Percentiles rank a stretch among this genome's conserved stretches.
These are phyloP conservation scores for Colletotrichum horii DNA, from an alignment of 2,329 filamentous ascomycete genomes.

Conservation along the genomic window DNA sequence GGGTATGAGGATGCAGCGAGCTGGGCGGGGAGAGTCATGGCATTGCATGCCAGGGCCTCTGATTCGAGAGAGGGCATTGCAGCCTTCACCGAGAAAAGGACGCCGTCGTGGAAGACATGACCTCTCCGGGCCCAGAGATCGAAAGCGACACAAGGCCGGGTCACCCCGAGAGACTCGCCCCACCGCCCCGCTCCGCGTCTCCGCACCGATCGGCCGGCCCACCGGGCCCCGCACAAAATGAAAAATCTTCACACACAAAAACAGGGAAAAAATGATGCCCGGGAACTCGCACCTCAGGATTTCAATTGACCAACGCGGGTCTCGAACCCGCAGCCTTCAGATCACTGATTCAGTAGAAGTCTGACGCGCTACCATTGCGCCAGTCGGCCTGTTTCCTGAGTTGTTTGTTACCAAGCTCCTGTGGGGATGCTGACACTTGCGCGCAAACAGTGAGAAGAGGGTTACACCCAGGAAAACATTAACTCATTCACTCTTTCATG, in stretches of 20 bases:
- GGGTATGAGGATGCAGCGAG: constrained; percentile 28
- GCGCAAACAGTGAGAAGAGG: neutral
- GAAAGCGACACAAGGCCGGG: neutral
- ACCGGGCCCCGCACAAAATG: neutral
- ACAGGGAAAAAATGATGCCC: neutral
- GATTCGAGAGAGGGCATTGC: constrained; percentile 34
- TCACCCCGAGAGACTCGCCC: neutral
- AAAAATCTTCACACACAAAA: neutral
- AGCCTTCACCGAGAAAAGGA: constrained; percentile 30
- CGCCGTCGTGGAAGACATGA: constrained; percentile 26
- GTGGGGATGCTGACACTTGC: neutral
- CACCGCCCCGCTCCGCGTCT: neutral
- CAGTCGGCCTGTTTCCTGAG: constrained; percentile 1
- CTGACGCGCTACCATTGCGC: constrained; percentile 23
- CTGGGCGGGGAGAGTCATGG: constrained; percentile 34
- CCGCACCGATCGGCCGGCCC: neutral
- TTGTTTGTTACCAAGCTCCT: neutral
- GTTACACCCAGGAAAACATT: neutral
- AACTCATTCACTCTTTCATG: neutral
- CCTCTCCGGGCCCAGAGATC: neutral
- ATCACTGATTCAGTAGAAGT: constrained; percentile 13
- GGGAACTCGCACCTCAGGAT: neutral
- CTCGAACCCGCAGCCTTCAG: constrained; percentile 22
- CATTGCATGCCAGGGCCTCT: constrained; percentile 29
- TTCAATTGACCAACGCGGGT: constrained; percentile 7